Conservation (phyloP, 1,284 basidiomycete species). For the Lignosus rhinocerotis region DNA sequence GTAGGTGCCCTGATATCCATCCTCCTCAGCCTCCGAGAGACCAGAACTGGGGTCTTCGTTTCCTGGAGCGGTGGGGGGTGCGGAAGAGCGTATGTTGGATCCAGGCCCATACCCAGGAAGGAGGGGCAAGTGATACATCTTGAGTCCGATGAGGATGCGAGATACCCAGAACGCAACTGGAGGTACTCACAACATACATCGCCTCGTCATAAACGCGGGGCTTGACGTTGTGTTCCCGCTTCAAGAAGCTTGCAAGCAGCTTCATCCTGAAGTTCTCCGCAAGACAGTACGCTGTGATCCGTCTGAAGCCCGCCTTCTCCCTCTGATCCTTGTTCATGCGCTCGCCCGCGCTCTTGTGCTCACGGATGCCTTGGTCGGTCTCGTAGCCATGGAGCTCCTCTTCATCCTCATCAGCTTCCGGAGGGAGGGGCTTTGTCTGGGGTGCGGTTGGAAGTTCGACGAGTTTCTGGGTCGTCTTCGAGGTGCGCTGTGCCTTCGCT, state of each 20-base stretch:
- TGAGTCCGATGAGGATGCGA: background rate
- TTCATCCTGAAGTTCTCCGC: conserved; percentile 85
- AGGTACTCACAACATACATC: conserved; percentile 76
- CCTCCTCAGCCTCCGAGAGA: conserved; percentile 87
- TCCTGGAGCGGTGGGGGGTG: conserved; percentile 53
- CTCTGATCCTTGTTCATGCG: conserved; percentile 79
- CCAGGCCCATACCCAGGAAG: conserved; percentile 89
- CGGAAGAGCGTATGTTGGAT: conserved; percentile 84
- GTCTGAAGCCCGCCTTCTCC: conserved; percentile 71
- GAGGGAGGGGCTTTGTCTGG: conserved; percentile 79
- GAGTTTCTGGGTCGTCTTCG: conserved; percentile 91
- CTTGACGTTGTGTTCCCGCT: conserved; percentile 90
- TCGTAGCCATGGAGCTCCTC: conserved; percentile 62
- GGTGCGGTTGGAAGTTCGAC: conserved; percentile 90
- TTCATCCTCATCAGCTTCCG: conserved; percentile 49
- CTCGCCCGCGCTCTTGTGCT: conserved; percentile 79
- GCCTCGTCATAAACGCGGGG: conserved; percentile 94
- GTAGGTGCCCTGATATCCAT: conserved; percentile 86
- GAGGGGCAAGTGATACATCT: conserved; percentile 91
- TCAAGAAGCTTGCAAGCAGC: conserved; percentile 79
- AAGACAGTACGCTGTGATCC: conserved; percentile 87
- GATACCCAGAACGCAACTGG: background rate
- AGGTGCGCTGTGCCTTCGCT: conserved; percentile 65
- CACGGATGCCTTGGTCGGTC: conserved; percentile 62
- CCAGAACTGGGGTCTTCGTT: conserved; percentile 61